Base-by-base conservation (phyloP, 2,329 filamentous ascomycete species). In the Endocalyx cinctus region DNA sequence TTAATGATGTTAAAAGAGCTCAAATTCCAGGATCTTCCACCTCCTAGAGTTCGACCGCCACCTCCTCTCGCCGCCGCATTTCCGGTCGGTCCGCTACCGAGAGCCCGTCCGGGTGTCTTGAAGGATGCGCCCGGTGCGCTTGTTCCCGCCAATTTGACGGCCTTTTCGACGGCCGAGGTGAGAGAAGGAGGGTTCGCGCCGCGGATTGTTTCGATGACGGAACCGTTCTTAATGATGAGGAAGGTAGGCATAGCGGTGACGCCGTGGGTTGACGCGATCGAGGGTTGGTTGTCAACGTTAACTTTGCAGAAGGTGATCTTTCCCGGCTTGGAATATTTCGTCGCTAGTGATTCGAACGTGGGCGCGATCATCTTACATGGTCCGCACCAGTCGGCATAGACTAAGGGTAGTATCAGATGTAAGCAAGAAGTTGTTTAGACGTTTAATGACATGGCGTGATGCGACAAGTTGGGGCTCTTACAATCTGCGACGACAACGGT, bases 311-410 rank as follows among this genome's bases (percentile, higher is more conserved):
- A 98, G 29, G 86, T 84, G 52, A 97, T 84, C 55, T 80, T 81
- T 54, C 83, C 82, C 12, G 87, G 82, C 46, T 87, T 81, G 30
- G 87, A 81, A 54, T 92, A 78, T 58, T 90, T 84, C 38, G 74
- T 71, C 29, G 88, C 78, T 38, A 97, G 80, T 50, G 82, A 79
- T 55, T 95, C 87, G 62, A 94, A 97, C 37, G 85, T 77, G 14
- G 90, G 90, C 31, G 86, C 86, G 46, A 97, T 94, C 57, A 83
- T 77, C 66, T 94, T 94, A 76, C 89, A 96, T 54, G 90, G 88
- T 36, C 83, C 84, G 61, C 88, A 97, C 86, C 87, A 95, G 65
- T 94, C 85, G 60, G 90, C 90, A 57, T 92, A 94, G 72, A 96
- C 87, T 94, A 51, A 10, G 33, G 26, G 12, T 10, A 25, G 33